These are phyloP conservation scores for Sugiyamaella qingdaonensis DNA, from an alignment of 805 yeast genomes.

Conservation along the genomic window DNA sequence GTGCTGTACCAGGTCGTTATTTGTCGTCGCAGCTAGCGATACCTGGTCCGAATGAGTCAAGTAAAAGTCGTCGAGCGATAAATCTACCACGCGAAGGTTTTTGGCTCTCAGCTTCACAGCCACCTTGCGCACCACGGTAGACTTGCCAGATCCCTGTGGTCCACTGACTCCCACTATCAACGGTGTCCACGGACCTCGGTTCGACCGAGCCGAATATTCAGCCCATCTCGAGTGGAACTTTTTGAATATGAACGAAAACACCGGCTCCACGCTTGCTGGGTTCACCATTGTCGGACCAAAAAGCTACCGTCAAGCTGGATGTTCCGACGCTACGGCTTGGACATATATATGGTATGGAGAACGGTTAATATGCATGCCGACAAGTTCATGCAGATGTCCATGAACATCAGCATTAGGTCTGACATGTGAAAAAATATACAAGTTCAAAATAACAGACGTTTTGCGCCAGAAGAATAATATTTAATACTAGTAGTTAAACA, in stretches of 20 bases:
- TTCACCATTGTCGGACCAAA: neutral
- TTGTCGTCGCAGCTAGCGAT: conserved; percentile 36
- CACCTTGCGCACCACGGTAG: conserved; percentile 27
- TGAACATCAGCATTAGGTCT: no score
- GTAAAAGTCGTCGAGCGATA: conserved; percentile 87
- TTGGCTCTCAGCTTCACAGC: conserved; percentile 29
- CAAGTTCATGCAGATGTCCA: no score
- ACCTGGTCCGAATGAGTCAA: conserved; percentile 60
- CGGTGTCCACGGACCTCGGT: conserved; percentile 8
- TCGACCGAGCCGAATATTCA: neutral
- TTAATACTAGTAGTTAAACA: neutral
- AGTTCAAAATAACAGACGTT: no score
- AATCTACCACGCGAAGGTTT: conserved; percentile 33
- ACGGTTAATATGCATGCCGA: no score
- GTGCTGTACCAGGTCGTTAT: conserved; percentile 60
- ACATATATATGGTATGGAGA: no score
- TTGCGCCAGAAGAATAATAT: no score
- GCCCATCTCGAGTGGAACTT: neutral
- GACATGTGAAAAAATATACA: no score
- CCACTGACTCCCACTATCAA: conserved; percentile 32
- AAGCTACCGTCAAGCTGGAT: no score
- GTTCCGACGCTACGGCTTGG: no score
- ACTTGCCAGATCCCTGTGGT: conserved; percentile 38
- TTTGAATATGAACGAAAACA: neutral
- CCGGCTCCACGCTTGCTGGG: neutral